Evolutionary conservation across 2,329 filamentous ascomycete species (phyloP), one percentile per base, ranked within the genome.

Genomic region (Cladosporium oxysporum): DNA sequence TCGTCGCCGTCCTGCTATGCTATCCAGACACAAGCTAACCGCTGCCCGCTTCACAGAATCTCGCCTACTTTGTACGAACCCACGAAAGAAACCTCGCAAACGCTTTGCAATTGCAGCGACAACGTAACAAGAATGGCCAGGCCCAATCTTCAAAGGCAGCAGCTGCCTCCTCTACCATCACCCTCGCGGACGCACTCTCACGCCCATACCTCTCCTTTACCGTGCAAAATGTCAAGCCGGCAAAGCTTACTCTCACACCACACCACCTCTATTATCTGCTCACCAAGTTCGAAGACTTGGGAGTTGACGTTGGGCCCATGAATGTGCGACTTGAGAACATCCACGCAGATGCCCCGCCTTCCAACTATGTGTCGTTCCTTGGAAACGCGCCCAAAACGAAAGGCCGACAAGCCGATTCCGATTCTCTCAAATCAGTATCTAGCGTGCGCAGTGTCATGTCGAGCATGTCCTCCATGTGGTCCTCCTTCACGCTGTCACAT

Each of bases 381-480:
- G 90, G 91, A 76, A 91, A 92, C 73, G 89, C 91, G 28, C 91
- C 94, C 73, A 88, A 91, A 67, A 90, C 91, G 68, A 91, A 91
- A 77, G 90, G 91, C 69, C 88, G 89, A 68, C 86, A 88, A 70
- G 91, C 91, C 58, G 93, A 97, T 79, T 88, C 89, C 64, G 92
- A 92, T 72, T 98, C 95, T 1, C 92, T 98, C 70, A 93, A 93
- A 74, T 98, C 95, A 7, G 93, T 97, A 50, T 97, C 94, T 28
- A 98, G 95, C 80, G 92, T 99, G 71, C 90, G 94, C 76, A 98
- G 94, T 78, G 93, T 97, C 74, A 94, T 98, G 91, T 96, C 95
- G 31, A 92, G 91, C 78, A 96, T 99, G 91, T 95, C 93, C 66
- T 89, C 91, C 16, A 82, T 98, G 55, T 98, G 93, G 94, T 90